Base-by-base conservation (phyloP, 352 stramenopile species). In the Lagenidium giganteum region DNA sequence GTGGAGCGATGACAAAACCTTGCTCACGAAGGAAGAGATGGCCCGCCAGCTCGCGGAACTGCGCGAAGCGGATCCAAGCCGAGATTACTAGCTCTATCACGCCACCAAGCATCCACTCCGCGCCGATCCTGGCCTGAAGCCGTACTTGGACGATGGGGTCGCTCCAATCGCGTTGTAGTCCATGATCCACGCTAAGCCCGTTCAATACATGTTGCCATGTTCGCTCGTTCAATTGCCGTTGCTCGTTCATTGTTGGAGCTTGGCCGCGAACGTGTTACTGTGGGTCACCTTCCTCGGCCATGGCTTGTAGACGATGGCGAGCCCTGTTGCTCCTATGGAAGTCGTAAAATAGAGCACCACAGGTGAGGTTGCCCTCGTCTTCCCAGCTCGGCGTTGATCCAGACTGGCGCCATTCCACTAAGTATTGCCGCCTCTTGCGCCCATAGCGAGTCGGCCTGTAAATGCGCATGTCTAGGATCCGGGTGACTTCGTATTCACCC, bases 71-170 rank as follows among this genome's bases (percentile, higher is more conserved):
- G 32, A 38, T 38, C 32, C 32, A 38, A 20, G 32, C 7, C 32
- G 32, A 18, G 16, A 20, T 16, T 38, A 38, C 32, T n/a, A n/a
- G n/a, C n/a, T n/a, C n/a, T n/a, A n/a, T n/a, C n/a, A n/a, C n/a
- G n/a, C n/a, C n/a, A n/a, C n/a, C n/a, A n/a, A n/a, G n/a, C n/a
- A n/a, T n/a, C n/a, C n/a, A n/a, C n/a, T n/a, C n/a, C n/a, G n/a
- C n/a, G n/a, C n/a, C n/a, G 16, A 38, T 38, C 32, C 32, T 11
- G 16, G 9, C 32, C 32, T 38, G 32, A 38, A 38, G 32, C 32
- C 32, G 32, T 20, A 11, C 32, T 20, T 38, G 32, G 32, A 18
- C 32, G 9, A 38, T 18, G 9, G 32, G 8, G 32, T 11, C 7
- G 32, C 9, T 38, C 32, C 9, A 18, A 38, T 38, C 32, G 32